Evolutionary conservation across 768 basidiomycete species (phyloP).

Genomic region (Dictyophora rubrovolvata): DNA sequence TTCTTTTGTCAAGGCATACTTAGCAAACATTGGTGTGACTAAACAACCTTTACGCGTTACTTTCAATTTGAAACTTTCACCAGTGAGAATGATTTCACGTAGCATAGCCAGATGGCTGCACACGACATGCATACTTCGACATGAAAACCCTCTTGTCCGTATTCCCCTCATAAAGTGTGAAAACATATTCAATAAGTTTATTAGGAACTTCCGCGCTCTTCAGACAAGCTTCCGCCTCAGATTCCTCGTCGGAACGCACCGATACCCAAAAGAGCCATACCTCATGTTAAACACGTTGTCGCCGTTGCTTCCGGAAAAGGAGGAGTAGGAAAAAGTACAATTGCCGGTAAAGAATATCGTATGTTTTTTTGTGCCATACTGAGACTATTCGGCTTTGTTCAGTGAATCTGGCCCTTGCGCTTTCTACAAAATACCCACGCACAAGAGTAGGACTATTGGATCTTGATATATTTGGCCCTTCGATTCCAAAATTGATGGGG

Average conservation of each 20-base stretch:
- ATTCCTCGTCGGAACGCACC: constrained; percentile 28
- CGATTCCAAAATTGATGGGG: constrained; percentile 88
- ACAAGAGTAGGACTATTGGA: constrained; percentile 75
- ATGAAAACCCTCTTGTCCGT: constrained; percentile 12
- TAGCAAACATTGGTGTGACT: background rate
- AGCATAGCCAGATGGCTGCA: constrained; percentile 1
- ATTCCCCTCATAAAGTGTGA: background rate
- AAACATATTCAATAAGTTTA: background rate
- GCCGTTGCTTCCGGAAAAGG: constrained; percentile 91
- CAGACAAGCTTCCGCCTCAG: constrained; percentile 25
- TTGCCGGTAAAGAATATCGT: constrained; percentile 53
- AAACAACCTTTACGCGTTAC: too few relatives aligned
- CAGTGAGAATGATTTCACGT: background rate
- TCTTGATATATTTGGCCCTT: constrained; percentile 93
- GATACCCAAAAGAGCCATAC: constrained; percentile 26
- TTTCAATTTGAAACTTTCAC: too few relatives aligned
- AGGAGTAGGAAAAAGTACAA: constrained; percentile 90
- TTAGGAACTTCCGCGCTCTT: constrained; percentile 30
- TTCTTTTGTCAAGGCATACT: background rate
- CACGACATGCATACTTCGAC: background rate
- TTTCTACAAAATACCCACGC: constrained; percentile 35
- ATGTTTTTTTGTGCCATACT: constrained; percentile 7
- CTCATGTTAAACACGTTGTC: constrained; percentile 68
- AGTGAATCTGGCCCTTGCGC: constrained; percentile 78
- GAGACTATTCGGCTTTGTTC: constrained; percentile 9